These are phyloP conservation scores for Cadophora gregata DNA, from an alignment of 2,329 filamentous ascomycete species.

Conservation along the genomic window DNA sequence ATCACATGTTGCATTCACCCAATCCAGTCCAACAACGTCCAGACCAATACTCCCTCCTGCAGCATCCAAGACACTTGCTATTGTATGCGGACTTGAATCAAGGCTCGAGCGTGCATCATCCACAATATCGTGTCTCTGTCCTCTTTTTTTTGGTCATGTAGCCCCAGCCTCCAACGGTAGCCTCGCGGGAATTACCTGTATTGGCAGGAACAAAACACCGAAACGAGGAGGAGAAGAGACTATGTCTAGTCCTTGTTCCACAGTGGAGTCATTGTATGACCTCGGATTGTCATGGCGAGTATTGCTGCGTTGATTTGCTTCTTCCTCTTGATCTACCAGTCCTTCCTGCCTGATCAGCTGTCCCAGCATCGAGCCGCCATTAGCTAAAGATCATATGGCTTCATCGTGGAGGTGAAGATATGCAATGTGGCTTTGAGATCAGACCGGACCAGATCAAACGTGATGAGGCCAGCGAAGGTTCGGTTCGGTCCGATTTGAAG, in stretches of 20 bases:
- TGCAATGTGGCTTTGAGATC: neutral
- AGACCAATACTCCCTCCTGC: neutral
- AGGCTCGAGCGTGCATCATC: neutral
- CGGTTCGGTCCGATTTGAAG: neutral
- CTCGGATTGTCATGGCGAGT: neutral
- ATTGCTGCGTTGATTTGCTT: neutral
- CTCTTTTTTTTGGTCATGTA: neutral
- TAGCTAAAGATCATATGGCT: neutral
- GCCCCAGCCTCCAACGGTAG: neutral
- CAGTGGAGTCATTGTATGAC: conserved; percentile 1
- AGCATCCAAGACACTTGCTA: neutral
- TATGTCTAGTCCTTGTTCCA: neutral
- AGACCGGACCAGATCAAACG: neutral
- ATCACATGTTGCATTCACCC: neutral
- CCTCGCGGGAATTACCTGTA: neutral
- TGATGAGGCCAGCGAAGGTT: neutral
- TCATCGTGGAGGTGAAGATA: neutral
- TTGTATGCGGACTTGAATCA: neutral
- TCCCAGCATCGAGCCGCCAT: neutral
- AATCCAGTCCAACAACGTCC: neutral
- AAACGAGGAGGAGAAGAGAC: neutral
- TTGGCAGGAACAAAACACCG: neutral
- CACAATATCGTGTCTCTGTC: conserved; percentile 7
- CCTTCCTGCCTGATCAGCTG: neutral
- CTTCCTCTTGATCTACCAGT: neutral